These are phyloP conservation scores for Buxus sempervirens DNA, from an alignment of 164 flowering plant genomes.

Conservation along the genomic window DNA sequence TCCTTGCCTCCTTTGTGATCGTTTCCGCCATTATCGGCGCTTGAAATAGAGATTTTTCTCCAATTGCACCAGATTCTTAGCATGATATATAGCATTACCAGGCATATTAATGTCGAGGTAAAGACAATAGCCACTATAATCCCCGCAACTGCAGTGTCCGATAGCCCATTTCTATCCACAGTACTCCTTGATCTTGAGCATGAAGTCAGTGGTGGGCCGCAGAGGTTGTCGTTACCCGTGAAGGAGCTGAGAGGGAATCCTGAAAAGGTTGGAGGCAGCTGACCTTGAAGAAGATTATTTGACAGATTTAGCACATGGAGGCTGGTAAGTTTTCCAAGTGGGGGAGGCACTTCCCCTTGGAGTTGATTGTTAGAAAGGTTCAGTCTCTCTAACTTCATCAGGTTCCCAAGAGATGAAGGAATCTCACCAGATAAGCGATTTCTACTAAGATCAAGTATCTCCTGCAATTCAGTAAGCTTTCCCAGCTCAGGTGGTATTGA, in stretches of 20 bases:
- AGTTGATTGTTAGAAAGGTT: conserved; percentile 78
- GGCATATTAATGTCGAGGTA: conserved; percentile 64
- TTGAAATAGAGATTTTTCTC: conserved; percentile 62
- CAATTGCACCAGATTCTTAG: conserved; percentile 82
- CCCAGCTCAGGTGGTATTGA: conserved; percentile 69
- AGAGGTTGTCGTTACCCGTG: conserved; percentile 57
- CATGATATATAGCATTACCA: conserved; percentile 69
- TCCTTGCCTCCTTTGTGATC: conserved; percentile 45
- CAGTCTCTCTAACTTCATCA: conserved; percentile 67
- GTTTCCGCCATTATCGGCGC: conserved; percentile 39
- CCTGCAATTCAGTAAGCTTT: conserved; percentile 67
- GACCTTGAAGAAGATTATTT: conserved; percentile 63
- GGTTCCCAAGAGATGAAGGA: conserved; percentile 70
- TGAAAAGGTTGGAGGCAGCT: conserved; percentile 57
- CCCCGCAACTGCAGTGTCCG: conserved; percentile 49
- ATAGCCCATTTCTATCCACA: conserved; percentile 29
- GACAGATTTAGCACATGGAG: conserved; percentile 73
- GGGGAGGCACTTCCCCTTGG: conserved; percentile 56
- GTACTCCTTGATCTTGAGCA: conserved; percentile 29
- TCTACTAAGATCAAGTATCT: conserved; percentile 64
- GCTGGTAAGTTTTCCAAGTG: conserved; percentile 72
- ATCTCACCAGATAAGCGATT: conserved; percentile 64
- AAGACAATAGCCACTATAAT: conserved; percentile 75
- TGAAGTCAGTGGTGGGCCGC: conserved; percentile 61
- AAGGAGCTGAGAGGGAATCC: conserved; percentile 62